A percentile compares a stretch with the other conserved stretches of the same genome.
Conservation (phyloP, 257 asterid species). For the Fraxinus cuspidata region DNA sequence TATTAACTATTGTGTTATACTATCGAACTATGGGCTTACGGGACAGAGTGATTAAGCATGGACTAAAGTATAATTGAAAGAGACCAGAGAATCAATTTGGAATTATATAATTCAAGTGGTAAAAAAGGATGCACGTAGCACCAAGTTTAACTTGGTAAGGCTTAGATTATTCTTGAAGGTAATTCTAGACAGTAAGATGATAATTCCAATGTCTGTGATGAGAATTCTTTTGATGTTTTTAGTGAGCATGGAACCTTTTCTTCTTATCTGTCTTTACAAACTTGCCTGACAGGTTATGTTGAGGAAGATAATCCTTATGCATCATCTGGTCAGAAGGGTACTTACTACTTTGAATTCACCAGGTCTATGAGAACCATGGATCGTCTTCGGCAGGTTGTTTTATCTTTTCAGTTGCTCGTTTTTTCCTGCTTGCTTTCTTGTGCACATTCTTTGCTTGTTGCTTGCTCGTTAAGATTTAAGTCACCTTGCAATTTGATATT, state of each 20-base stretch:
- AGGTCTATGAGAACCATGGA: slow-evolving; percentile 85
- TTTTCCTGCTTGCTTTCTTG: neutral
- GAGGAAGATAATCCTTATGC: slow-evolving; percentile 81
- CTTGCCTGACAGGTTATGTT: slow-evolving; percentile 49
- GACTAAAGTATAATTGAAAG: too few relatives aligned
- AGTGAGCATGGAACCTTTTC: neutral
- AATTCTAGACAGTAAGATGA: neutral
- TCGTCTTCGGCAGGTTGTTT: slow-evolving; percentile 77
- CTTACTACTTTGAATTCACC: slow-evolving; percentile 74
- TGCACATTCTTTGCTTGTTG: neutral
- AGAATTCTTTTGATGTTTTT: neutral
- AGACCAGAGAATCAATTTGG: too few relatives aligned
- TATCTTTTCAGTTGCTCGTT: neutral
- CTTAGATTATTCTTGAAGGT: neutral
- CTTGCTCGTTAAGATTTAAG: neutral
- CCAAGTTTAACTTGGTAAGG: neutral
- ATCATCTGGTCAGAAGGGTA: slow-evolving; percentile 65
- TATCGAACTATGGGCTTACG: too few relatives aligned
- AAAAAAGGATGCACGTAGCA: too few relatives aligned
- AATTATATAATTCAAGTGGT: neutral
- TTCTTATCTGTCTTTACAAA: neutral
- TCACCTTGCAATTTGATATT: neutral
- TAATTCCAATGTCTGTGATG: neutral
- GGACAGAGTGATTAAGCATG: too few relatives aligned
- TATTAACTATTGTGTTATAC: too few relatives aligned